Evolutionary conservation across 257 asterid genomes (phyloP).

Genomic region (Nicotiana undulata): DNA sequence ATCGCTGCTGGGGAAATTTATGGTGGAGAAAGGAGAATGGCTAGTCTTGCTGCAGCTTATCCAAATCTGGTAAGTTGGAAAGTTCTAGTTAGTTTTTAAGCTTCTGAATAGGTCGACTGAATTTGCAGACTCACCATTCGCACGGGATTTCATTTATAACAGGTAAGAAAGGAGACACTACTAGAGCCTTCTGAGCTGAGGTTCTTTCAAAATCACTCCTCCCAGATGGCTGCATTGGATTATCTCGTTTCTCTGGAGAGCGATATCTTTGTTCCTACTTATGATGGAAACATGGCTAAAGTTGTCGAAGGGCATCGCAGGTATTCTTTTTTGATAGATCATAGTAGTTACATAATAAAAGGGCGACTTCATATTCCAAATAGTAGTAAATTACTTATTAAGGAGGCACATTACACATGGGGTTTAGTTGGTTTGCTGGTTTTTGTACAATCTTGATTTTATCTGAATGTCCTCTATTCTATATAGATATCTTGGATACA

Average conservation of each 20-base stretch:
- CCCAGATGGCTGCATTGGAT: conserved; percentile 38
- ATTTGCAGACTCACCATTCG: background rate
- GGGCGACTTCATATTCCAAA: background rate
- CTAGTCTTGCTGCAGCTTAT: conserved; percentile 19
- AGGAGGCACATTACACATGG: background rate
- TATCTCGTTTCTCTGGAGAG: conserved; percentile 35
- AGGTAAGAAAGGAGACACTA: conserved; percentile 30
- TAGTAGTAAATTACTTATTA: no score
- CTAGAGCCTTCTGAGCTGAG: conserved; percentile 20
- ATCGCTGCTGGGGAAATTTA: conserved; percentile 34
- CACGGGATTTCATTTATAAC: background rate
- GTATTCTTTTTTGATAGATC: conserved; percentile 6
- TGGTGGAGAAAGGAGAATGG: conserved; percentile 24
- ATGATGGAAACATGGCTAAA: conserved; percentile 39
- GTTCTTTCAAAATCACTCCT: conserved; percentile 27
- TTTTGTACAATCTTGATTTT: background rate
- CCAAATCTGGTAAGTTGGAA: conserved; percentile 18
- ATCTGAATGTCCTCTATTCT: background rate
- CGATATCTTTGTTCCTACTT: conserved; percentile 31
- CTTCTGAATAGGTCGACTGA: background rate
- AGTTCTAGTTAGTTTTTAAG: background rate
- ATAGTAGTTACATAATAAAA: background rate
- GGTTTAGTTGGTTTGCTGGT: background rate
- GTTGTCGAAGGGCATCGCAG: conserved; percentile 43
- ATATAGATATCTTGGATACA: conserved; percentile 47